Percentiles rank a stretch among this genome's conserved stretches.
Evolutionary conservation across 2,329 filamentous ascomycete species (phyloP).

Genomic region (Cytospora chrysosperma): DNA sequence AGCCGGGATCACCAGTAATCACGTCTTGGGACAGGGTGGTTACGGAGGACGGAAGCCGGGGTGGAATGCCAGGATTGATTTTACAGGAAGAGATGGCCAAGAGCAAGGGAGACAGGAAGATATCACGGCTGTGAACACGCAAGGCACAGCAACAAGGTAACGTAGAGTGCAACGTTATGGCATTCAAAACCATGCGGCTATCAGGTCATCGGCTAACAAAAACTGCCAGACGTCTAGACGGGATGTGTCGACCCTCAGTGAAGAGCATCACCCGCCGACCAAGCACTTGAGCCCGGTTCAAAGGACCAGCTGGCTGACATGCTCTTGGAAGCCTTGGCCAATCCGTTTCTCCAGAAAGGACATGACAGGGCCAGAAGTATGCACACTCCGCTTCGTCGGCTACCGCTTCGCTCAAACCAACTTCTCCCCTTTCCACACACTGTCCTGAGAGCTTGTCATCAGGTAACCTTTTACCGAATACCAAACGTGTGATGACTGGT

Average conservation of each 20-base stretch:
- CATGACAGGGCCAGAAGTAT: slow-evolving; percentile 1
- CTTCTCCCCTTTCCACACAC: slow-evolving; percentile 14
- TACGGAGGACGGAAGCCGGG: slow-evolving; percentile 55
- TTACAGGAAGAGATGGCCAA: slow-evolving; percentile 44
- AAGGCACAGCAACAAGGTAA: not conserved
- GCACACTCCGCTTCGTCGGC: not conserved
- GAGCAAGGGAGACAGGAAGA: not conserved
- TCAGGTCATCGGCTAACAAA: slow-evolving; percentile 21
- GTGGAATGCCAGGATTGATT: slow-evolving; percentile 46
- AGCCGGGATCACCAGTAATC: slow-evolving; percentile 39
- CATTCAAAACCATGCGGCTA: slow-evolving; percentile 19
- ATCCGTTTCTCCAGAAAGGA: not conserved
- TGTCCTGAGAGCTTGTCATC: slow-evolving; percentile 19
- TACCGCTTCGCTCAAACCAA: slow-evolving; percentile 4
- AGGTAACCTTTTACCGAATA: slow-evolving; percentile 25
- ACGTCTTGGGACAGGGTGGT: slow-evolving; percentile 40
- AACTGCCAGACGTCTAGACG: not conserved
- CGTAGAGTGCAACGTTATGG: slow-evolving; percentile 15
- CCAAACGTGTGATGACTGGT: slow-evolving; percentile 19
- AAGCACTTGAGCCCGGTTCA: not conserved
- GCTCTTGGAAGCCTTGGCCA: slow-evolving; percentile 5
- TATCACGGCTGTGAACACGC: slow-evolving; percentile 8
- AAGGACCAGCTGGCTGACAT: not conserved
- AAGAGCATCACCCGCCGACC: slow-evolving; percentile 2
- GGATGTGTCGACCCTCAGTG: not conserved